A percentile compares a stretch with the other conserved stretches of the same genome.
Evolutionary conservation across 75 land plant genomes (phyloP).

Genomic region (Pseudotsuga menziesii): DNA sequence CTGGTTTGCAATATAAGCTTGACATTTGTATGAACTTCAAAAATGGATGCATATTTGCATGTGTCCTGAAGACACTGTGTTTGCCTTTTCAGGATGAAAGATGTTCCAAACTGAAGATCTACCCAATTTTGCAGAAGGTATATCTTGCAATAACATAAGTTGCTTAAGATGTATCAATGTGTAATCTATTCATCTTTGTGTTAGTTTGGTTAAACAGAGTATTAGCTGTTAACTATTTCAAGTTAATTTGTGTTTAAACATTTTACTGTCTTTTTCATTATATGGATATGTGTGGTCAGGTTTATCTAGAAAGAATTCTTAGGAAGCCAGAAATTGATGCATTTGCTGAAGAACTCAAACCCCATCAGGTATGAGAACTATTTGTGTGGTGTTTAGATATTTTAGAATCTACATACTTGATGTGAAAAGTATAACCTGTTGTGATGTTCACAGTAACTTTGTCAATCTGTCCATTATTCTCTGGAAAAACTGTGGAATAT

Average conservation of each 20-base stretch:
- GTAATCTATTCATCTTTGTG: neutral
- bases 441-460: neutral
- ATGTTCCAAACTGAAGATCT: conserved; percentile 93
- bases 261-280: neutral
- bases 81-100: conserved; percentile 78
- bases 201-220: neutral
- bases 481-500: neutral
- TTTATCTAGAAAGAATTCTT: conserved; percentile 92
- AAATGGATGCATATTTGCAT: neutral
- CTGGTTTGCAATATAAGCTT: neutral
- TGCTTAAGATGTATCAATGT: neutral
- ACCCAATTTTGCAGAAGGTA: conserved; percentile 98
- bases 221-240: neutral
- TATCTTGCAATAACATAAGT: neutral
- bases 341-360: conserved; percentile 90
- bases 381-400: neutral
- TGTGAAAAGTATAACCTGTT: too few species aligned
- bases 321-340: conserved; percentile 99
- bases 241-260: neutral
- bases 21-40: neutral
- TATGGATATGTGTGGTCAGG: conserved; percentile 35
- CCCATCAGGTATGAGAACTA: conserved; percentile 79
- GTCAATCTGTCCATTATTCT: neutral
- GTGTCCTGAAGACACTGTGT: neutral
- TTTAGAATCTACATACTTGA: neutral